phyloP scores from a whole-genome alignment of 495 filamentous ascomycete species.

The Podospora conica region DNA sequence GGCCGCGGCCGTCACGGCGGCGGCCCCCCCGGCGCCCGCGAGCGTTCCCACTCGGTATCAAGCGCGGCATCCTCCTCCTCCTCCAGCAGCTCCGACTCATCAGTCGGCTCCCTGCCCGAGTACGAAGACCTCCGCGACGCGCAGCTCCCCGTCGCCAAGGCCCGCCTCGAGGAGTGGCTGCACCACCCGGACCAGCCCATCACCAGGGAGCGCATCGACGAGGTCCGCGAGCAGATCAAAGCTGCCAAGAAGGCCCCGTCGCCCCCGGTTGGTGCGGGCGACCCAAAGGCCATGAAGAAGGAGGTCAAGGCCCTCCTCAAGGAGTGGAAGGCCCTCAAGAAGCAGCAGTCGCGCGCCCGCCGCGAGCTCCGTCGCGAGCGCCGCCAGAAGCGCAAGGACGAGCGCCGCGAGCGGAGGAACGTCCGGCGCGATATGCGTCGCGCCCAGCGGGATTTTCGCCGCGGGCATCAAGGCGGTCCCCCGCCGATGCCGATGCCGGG shows the following conservation, averaged over 20 bases:
- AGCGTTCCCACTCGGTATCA: slow-evolving; percentile 6
- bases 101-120: slow-evolving; percentile 42
- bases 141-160: slow-evolving; percentile 35
- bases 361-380: slow-evolving; percentile 25
- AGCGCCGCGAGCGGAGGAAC: slow-evolving; percentile 27
- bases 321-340: slow-evolving; percentile 38
- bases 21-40: not conserved
- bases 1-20: slow-evolving; percentile 13
- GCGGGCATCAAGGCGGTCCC: not conserved
- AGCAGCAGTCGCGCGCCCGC: slow-evolving; percentile 28
- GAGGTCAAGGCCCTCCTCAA: slow-evolving; percentile 36
- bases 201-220: slow-evolving; percentile 36
- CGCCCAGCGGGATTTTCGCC: slow-evolving; percentile 18
- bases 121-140: slow-evolving; percentile 38
- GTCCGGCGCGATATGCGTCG: slow-evolving; percentile 22
- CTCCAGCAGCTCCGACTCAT: slow-evolving; percentile 34
- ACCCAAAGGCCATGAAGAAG: slow-evolving; percentile 25
- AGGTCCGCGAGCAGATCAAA: slow-evolving; percentile 34
- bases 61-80: not conserved
- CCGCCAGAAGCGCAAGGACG: slow-evolving; percentile 21
- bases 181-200: slow-evolving; percentile 38
- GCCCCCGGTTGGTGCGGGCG: slow-evolving; percentile 9
- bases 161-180: slow-evolving; percentile 35
- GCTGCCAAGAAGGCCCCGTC: slow-evolving; percentile 25
- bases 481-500: not conserved